Base-by-base conservation (phyloP, 768 basidiomycete genomes). In the Rhodocollybia butyracea region DNA sequence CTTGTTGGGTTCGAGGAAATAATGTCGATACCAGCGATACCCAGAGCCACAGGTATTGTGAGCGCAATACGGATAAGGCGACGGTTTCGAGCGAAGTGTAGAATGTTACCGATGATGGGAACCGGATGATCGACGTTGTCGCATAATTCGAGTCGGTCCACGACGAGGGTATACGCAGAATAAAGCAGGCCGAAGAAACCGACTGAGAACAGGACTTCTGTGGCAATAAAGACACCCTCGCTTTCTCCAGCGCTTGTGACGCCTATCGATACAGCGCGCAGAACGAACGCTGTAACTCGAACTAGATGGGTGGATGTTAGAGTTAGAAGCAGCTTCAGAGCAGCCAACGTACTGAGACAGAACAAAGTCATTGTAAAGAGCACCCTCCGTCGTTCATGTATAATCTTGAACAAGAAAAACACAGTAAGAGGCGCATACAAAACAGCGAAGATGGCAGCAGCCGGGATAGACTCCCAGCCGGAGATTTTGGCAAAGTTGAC, bases 111-210 rank as follows among this genome's bases (percentile, higher is more conserved):
- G 12, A 51, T 24, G 5, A 39, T 47, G 22, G 40, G 29, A n/a
- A 43, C 69, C 26, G 15, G 29, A 32, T 8, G 30, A 7, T 26
- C 15, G 10, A 3, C 17, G 17, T 29, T 4, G 19, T 57, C 56
- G 63, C 59, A 10, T 72, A 46, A 7, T 59, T 58, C 30, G 57
- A 56, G 11, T 40, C 75, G 63, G 54, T 78, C 75, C 15, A 75
- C 56, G 3, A 76, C 72, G 1, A 78, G 66, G 0, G 66, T 73
- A 52, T 76, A 78, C 0, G 73, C 66, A 2, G 76, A 71, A 48
- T 72, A 75, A 15, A 79, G 59, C 4, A 80, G 58, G 19, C 71
- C 73, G 39, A 76, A 72, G 61, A 74, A 79, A 11, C 77, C 77
- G 26, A 74, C 68, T 0, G 71, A 66, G 26, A 73, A 72, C 8